A percentile compares a stretch with the other conserved stretches of the same genome.
phyloP scores from a whole-genome alignment of 2,329 filamentous ascomycete genomes.

The Dactylellina sp. region DNA sequence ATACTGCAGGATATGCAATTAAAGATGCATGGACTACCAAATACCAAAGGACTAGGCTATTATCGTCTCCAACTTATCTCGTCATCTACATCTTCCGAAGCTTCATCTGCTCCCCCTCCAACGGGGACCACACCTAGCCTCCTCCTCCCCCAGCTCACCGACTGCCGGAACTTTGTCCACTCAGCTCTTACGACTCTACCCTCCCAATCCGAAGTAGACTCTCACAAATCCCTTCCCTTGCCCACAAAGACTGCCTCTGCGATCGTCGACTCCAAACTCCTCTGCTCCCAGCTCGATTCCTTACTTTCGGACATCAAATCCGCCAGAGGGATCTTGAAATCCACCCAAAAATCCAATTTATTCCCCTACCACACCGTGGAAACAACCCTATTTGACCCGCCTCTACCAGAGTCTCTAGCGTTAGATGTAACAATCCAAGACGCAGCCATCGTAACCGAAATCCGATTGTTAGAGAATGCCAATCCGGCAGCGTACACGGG shows the following conservation, averaged over 20 bases:
- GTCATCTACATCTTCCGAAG: slow-evolving; percentile 68
- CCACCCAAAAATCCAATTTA: slow-evolving; percentile 61
- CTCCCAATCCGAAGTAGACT: slow-evolving; percentile 59
- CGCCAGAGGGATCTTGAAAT: slow-evolving; percentile 54
- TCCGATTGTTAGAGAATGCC: slow-evolving; percentile 75
- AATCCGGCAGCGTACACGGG: slow-evolving; percentile 37
- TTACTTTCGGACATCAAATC: slow-evolving; percentile 35
- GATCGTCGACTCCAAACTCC: slow-evolving; percentile 65
- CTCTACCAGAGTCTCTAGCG: slow-evolving; percentile 76
- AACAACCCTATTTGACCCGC: slow-evolving; percentile 70
- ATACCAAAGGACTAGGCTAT: slow-evolving; percentile 79
- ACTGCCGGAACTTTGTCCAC: slow-evolving; percentile 59
- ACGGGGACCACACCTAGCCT: slow-evolving; percentile 63
- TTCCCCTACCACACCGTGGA: slow-evolving; percentile 61
- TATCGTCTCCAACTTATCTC: slow-evolving; percentile 77
- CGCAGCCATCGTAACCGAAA: slow-evolving; percentile 75
- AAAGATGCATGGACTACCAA: slow-evolving; percentile 64
- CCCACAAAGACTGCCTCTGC: slow-evolving; percentile 65
- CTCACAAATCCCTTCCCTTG: slow-evolving; percentile 66
- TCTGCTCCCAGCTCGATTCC: slow-evolving; percentile 35
- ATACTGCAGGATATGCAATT: slow-evolving; percentile 56
- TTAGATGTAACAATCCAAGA: slow-evolving; percentile 79
- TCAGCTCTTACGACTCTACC: slow-evolving; percentile 53
- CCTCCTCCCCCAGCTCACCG: slow-evolving; percentile 58
- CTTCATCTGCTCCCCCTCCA: slow-evolving; percentile 68